Percentiles rank a stretch among this genome's conserved stretches.
phyloP scores from a whole-genome alignment of 768 basidiomycete species.

The Amanita exitialis region DNA sequence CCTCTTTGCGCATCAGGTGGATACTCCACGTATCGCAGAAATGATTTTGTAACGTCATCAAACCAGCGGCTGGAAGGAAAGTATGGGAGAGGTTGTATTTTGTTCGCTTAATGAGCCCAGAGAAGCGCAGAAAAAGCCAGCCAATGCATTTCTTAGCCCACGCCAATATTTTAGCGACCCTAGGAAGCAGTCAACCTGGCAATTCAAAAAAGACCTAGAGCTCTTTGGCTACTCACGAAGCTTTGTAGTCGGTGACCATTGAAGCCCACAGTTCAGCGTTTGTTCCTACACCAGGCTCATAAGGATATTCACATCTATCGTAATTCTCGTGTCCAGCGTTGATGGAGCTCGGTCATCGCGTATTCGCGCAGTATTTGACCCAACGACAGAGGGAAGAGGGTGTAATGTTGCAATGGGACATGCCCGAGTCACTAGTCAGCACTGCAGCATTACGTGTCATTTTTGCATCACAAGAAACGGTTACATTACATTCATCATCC shows the following conservation, averaged over 20 bases:
- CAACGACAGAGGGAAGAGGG: conserved; percentile 75
- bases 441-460: too few relatives aligned
- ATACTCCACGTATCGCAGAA: conserved; percentile 91
- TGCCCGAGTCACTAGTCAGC: background rate
- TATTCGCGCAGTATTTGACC: conserved; percentile 84
- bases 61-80: too few relatives aligned
- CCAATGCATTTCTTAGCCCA: conserved; percentile 78
- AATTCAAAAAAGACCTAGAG: background rate
- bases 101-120: conserved; percentile 69
- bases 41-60: conserved; percentile 47
- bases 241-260: conserved; percentile 58
- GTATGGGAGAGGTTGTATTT: conserved; percentile 36
- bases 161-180: conserved; percentile 72
- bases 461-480: background rate
- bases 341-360: conserved; percentile 78
- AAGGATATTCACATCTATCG: conserved; percentile 72
- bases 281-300: conserved; percentile 64
- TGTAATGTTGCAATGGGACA: conserved; percentile 55
- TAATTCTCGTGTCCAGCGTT: conserved; percentile 94
- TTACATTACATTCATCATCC: conserved; percentile 6
- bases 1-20: conserved; percentile 93
- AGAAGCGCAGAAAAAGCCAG: conserved; percentile 92
- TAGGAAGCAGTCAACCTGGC: conserved; percentile 16
- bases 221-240: conserved; percentile 28
- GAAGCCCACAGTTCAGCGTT: conserved; percentile 91